Percentiles rank a stretch among this genome's conserved stretches.
These are phyloP conservation scores for Fraxinus quadrangulata DNA, from an alignment of 257 asterid genomes.

Conservation along the genomic window DNA sequence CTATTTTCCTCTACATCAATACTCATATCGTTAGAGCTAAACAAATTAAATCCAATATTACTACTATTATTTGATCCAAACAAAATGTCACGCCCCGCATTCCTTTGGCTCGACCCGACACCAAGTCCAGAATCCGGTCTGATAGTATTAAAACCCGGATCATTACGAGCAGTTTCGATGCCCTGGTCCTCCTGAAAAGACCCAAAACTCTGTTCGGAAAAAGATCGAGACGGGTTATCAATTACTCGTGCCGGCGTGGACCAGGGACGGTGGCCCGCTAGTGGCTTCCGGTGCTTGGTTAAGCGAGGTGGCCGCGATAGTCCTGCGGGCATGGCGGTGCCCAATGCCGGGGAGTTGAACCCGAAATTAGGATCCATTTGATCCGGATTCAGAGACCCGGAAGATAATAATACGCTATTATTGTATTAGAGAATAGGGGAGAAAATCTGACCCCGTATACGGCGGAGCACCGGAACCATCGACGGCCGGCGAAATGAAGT, in stretches of 20 bases:
- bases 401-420: neutral
- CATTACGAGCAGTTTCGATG: slow-evolving; percentile 28
- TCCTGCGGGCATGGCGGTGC: slow-evolving; percentile 46
- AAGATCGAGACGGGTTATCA: slow-evolving; percentile 43
- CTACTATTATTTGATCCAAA: slow-evolving; percentile 35
- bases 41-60: slow-evolving; percentile 1
- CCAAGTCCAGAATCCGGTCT: slow-evolving; percentile 27
- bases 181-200: slow-evolving; percentile 34
- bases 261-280: slow-evolving; percentile 44
- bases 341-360: slow-evolving; percentile 56
- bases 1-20: slow-evolving; percentile 36
- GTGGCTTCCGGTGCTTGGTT: slow-evolving; percentile 63
- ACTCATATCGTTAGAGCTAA: slow-evolving; percentile 26
- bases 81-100: slow-evolving; percentile 39
- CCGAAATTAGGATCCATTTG: slow-evolving; percentile 70
- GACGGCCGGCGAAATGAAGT: slow-evolving; percentile 59
- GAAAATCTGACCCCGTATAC: slow-evolving; percentile 44
- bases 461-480: slow-evolving; percentile 49
- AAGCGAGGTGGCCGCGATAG: slow-evolving; percentile 62
- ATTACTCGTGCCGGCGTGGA: slow-evolving; percentile 14
- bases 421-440: slow-evolving; percentile 19
- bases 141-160: slow-evolving; percentile 29
- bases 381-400: slow-evolving; percentile 6
- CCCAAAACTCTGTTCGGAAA: slow-evolving; percentile 27
- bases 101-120: slow-evolving; percentile 12